These are phyloP conservation scores for Erythrophleum fordii DNA, from an alignment of 306 rosid genomes.

Conservation along the genomic window DNA sequence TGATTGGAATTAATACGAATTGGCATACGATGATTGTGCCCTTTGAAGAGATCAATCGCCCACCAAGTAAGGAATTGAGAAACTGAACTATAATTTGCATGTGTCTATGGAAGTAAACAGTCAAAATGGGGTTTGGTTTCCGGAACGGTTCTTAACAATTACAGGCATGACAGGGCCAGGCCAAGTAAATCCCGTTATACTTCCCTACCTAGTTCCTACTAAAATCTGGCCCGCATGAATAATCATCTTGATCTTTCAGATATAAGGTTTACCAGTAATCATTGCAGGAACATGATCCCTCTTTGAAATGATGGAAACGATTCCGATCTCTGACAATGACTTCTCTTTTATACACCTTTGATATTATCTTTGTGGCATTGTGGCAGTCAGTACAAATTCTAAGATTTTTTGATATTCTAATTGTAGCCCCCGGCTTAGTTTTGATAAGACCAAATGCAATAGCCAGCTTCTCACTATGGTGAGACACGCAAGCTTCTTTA, in stretches of 20 bases:
- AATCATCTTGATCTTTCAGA: background rate
- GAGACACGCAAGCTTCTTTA: conserved; percentile 60
- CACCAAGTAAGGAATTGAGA: background rate
- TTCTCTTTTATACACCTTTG: conserved; percentile 56
- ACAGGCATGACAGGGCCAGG: background rate
- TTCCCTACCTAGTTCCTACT: background rate
- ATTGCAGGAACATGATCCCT: conserved; percentile 69
- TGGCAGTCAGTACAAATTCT: conserved; percentile 68
- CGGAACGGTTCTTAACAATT: background rate
- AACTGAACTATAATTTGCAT: background rate
- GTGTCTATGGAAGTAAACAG: background rate
- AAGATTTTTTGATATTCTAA: conserved; percentile 63
- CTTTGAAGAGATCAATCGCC: background rate
- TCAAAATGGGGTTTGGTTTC: background rate
- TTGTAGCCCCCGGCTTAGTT: conserved; percentile 54
- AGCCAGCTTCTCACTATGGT: conserved; percentile 77
- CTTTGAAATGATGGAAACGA: conserved; percentile 67
- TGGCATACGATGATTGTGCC: background rate
- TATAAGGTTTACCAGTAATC: conserved; percentile 56
- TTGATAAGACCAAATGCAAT: conserved; percentile 63
- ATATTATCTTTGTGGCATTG: conserved; percentile 62
- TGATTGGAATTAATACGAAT: background rate
- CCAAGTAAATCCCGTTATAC: background rate
- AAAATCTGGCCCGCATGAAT: background rate
- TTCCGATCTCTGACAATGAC: conserved; percentile 63